Evolutionary conservation across 306 rosid species (phyloP).

Genomic region (apple (Malus domestica)): DNA sequence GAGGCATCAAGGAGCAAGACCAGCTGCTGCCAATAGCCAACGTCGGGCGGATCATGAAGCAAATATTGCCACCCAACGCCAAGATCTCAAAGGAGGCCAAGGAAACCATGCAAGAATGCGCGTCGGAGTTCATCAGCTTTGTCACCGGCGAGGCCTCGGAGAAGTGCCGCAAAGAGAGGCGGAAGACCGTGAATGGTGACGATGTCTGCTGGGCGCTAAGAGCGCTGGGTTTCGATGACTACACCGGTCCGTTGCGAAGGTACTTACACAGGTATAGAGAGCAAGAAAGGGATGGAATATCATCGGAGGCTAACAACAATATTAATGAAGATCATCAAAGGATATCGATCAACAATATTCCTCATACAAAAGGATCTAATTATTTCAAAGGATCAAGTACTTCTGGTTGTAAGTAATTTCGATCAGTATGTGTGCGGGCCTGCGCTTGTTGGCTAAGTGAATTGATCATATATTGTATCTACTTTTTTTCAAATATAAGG

Average conservation of each 20-base stretch:
- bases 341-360: not conserved
- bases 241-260: not conserved
- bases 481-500: too few species aligned
- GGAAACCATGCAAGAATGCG: slow-evolving; percentile 27
- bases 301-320: not conserved
- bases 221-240: slow-evolving; percentile 18
- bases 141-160: slow-evolving; percentile 25
- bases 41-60: slow-evolving; percentile 31
- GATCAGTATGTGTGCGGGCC: not conserved
- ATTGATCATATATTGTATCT: not conserved
- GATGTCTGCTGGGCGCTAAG: slow-evolving; percentile 18
- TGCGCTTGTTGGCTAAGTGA: not conserved
- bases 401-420: not conserved
- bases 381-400: not conserved
- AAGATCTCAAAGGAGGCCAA: slow-evolving; percentile 28
- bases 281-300: slow-evolving; percentile 3
- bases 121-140: slow-evolving; percentile 27
- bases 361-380: not conserved
- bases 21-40: slow-evolving; percentile 27
- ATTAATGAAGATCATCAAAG: slow-evolving; percentile 1
- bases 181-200: slow-evolving; percentile 22
- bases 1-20: not conserved
- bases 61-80: slow-evolving; percentile 20
- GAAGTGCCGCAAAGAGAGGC: slow-evolving; percentile 20
- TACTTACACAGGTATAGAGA: slow-evolving; percentile 20